Evolutionary conservation across 805 yeast genomes (phyloP).

Genomic region (Lipomyces chichibuensis): DNA sequence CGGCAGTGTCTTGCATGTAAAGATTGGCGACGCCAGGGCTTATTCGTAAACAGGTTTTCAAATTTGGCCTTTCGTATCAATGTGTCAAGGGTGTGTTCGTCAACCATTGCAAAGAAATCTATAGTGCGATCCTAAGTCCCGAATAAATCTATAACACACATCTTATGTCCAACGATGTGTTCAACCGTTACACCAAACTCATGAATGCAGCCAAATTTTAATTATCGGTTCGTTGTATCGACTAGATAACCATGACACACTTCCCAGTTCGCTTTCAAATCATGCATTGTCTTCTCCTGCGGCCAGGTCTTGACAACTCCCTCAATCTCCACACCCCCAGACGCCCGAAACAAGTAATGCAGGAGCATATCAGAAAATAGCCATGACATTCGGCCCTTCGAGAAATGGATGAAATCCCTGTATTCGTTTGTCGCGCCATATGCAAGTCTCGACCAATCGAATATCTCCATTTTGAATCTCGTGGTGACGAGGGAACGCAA

Average conservation of each 20-base stretch:
- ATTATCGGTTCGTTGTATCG: slow-evolving; percentile 8
- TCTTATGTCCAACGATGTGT: background rate
- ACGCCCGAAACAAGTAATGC: slow-evolving; percentile 27
- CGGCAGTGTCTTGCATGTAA: no score
- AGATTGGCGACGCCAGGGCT: no score
- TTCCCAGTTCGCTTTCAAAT: slow-evolving; percentile 14
- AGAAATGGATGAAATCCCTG: slow-evolving; percentile 16
- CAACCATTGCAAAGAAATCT: no score
- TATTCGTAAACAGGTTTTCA: no score
- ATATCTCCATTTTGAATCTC: slow-evolving; percentile 14
- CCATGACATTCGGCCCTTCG: slow-evolving; percentile 19
- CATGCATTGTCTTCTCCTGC: background rate
- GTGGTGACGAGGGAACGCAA: slow-evolving; percentile 16
- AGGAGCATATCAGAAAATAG: slow-evolving; percentile 25
- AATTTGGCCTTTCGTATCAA: no score
- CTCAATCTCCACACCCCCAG: slow-evolving; percentile 27
- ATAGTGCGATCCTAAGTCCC: no score
- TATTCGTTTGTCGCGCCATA: slow-evolving; percentile 11
- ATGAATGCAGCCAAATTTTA: background rate
- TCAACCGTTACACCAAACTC: background rate
- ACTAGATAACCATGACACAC: slow-evolving; percentile 16
- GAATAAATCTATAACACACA: no score
- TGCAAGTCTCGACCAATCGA: slow-evolving; percentile 21
- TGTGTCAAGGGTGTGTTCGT: no score
- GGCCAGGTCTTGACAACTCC: slow-evolving; percentile 23